These are phyloP conservation scores for Pisolithus microcarpus DNA, from an alignment of 768 basidiomycete species.

Conservation along the genomic window DNA sequence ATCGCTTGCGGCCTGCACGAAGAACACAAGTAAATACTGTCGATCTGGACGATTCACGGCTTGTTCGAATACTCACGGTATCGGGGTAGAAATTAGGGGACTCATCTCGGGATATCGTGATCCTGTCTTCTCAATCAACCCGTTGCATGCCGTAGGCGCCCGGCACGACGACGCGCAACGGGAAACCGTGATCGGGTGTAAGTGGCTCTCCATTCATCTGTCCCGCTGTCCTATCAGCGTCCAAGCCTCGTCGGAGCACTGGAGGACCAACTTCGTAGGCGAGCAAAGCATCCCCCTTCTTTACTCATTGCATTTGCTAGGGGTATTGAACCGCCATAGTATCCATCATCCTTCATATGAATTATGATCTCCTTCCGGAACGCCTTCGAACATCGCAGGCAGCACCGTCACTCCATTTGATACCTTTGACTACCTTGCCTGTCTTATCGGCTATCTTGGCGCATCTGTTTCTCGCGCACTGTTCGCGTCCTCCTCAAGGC, in stretches of 20 bases:
- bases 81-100: slow-evolving; percentile 64
- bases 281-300: slow-evolving; percentile 48
- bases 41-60: neutral
- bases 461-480: slow-evolving; percentile 64
- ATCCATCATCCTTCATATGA: slow-evolving; percentile 39
- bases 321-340: slow-evolving; percentile 60
- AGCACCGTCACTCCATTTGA: slow-evolving; percentile 63
- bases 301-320: slow-evolving; percentile 40
- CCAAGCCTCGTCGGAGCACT: neutral
- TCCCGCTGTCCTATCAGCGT: neutral
- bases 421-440: slow-evolving; percentile 41
- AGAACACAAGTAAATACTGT: neutral
- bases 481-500: slow-evolving; percentile 4
- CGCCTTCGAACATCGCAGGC: slow-evolving; percentile 52
- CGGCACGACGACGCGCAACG: slow-evolving; percentile 61
- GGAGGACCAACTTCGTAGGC: slow-evolving; percentile 46
- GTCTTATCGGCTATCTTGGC: slow-evolving; percentile 57
- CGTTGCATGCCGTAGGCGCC: slow-evolving; percentile 64
- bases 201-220: slow-evolving; percentile 63
- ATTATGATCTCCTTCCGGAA: slow-evolving; percentile 19
- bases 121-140: slow-evolving; percentile 70
- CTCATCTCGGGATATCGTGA: slow-evolving; percentile 45
- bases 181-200: slow-evolving; percentile 56
- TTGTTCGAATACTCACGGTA: slow-evolving; percentile 25
- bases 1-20: slow-evolving; percentile 18